Evolutionary conservation across 108 stramenopile species (phyloP), one percentile per base, ranked within the genome.

Genomic region (Fragilariopsis cylindrus): DNA sequence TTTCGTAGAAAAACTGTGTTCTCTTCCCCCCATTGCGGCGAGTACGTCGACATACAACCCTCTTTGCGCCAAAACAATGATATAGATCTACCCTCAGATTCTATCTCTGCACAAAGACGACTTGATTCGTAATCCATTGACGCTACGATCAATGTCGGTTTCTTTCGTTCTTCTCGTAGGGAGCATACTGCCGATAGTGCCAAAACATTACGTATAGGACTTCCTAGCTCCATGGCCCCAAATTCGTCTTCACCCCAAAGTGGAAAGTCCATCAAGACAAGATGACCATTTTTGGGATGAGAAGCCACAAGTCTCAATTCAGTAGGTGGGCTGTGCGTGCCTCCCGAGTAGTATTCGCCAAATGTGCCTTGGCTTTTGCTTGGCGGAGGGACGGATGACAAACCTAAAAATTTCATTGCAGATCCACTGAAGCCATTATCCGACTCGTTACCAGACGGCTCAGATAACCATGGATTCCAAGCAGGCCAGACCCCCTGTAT

Each of bases 241-340:
- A 91, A 90, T 48, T 91, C 90, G 19, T 82, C 79, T 69, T 94
- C 90, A 30, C 94, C 91, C 88, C 88, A 92, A 50, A 95, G 74
- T 11, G 91, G 94, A 76, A 95, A 88, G 64, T 92, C 90, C 70
- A 95, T 86, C 19, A 87, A 62, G 49, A 82, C 78, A 7, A 91
- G 15, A 50, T 84, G 74, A 21, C 82, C 85, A 39, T 57, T 66
- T 13, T 52, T 55, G 5, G 82, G 76, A 79, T 92, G 87, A 8
- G 85, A 83, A 0, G 87, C 74, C 4, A 82, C 80, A 5, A 95
- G 78, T 40, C 91, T 83, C 46, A 95, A 68, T 65, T 95, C 94
- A 4, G 81, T 85, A 7, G 94, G 94, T 40, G 94, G 94, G 46
- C 81, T 80, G 66, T 92, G 91, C 8, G 87, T 87, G 7, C 90